phyloP scores from a whole-genome alignment of 345 rosid genomes.

The Boechera retrofracta region DNA sequence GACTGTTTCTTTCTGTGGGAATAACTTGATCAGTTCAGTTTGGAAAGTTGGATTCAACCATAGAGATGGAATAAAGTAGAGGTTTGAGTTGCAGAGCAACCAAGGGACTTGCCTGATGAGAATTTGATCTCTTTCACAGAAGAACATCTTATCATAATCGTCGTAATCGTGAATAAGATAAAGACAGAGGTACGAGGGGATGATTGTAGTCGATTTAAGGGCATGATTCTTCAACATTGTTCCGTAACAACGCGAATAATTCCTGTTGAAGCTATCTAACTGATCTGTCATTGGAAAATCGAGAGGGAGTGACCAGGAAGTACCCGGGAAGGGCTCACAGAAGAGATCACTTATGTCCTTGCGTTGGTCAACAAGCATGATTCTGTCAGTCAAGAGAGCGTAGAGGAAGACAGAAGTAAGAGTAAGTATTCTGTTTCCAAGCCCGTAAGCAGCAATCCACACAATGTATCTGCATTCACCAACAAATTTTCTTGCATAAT shows the following conservation, averaged over 20 bases:
- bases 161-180: slow-evolving; percentile 38
- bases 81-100: slow-evolving; percentile 36
- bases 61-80: slow-evolving; percentile 41
- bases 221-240: slow-evolving; percentile 32
- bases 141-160: slow-evolving; percentile 46
- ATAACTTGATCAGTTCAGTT: slow-evolving; percentile 27
- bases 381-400: slow-evolving; percentile 63
- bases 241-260: slow-evolving; percentile 30
- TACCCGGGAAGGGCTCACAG: slow-evolving; percentile 64
- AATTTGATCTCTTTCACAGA: slow-evolving; percentile 35
- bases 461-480: slow-evolving; percentile 59
- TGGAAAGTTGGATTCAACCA: slow-evolving; percentile 41
- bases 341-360: slow-evolving; percentile 57
- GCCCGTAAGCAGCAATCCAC: slow-evolving; percentile 57
- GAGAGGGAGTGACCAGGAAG: slow-evolving; percentile 62
- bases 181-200: slow-evolving; percentile 13
- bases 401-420: slow-evolving; percentile 67
- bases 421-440: slow-evolving; percentile 65
- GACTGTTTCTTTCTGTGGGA: slow-evolving; percentile 43
- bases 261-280: slow-evolving; percentile 45
- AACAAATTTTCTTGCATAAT: neutral
- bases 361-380: slow-evolving; percentile 63
- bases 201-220: slow-evolving; percentile 36
- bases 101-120: slow-evolving; percentile 38
- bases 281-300: slow-evolving; percentile 54